Conservation (phyloP, 176 grass and related monocot species). For the Ananas comosus region DNA sequence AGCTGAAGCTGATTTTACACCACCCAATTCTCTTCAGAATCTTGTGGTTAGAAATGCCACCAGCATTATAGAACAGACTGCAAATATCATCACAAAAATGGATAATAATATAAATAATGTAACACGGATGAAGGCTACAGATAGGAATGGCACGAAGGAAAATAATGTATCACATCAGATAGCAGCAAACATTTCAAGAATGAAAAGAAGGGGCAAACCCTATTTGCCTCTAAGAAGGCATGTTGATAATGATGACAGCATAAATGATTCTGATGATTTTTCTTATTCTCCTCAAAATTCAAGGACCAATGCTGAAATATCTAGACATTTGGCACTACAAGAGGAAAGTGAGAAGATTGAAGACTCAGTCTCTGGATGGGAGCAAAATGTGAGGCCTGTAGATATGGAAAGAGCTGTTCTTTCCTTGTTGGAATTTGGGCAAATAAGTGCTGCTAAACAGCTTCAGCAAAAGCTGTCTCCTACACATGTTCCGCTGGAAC, state of each 20-base stretch:
- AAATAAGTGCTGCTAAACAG: constrained; percentile 91
- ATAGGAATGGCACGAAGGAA: constrained; percentile 54
- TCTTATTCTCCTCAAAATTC: constrained; percentile 23
- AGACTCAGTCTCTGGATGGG: constrained; percentile 75
- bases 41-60: constrained; percentile 39
- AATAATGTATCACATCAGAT: constrained; percentile 27
- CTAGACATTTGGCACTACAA: constrained; percentile 41
- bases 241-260: constrained; percentile 48
- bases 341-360: constrained; percentile 66
- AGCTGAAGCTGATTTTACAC: constrained; percentile 45
- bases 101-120: constrained; percentile 67
- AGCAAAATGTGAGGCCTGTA: constrained; percentile 73
- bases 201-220: constrained; percentile 65
- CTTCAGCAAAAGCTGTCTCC: constrained; percentile 94
- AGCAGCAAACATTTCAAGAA: constrained; percentile 42
- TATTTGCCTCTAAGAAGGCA: constrained; percentile 39
- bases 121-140: constrained; percentile 34
- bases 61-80: constrained; percentile 94
- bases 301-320: constrained; percentile 35
- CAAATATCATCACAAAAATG: constrained; percentile 78
- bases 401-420: constrained; percentile 95
- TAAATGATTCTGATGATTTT: constrained; percentile 47
- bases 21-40: constrained; percentile 45
- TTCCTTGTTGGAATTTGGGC: constrained; percentile 94
- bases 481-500: constrained; percentile 66